Evolutionary conservation across 768 basidiomycete genomes (phyloP).

Genomic region (Amanita rubescens): DNA sequence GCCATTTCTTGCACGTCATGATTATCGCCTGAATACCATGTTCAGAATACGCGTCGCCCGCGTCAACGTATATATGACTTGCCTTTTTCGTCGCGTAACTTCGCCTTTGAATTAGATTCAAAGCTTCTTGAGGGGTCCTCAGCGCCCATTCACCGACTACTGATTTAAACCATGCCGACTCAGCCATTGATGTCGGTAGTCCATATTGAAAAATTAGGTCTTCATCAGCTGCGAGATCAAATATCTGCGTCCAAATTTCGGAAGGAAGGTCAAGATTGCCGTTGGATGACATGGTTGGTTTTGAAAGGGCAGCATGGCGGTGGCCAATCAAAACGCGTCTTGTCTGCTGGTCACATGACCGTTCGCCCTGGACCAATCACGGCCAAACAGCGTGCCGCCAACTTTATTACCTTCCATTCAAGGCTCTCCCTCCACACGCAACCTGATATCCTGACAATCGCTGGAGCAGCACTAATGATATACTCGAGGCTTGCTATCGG

Average conservation of each 20-base stretch:
- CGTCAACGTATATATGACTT: slow-evolving; percentile 6
- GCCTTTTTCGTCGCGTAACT: slow-evolving; percentile 68
- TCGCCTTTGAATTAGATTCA: slow-evolving; percentile 49
- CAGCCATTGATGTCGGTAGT: slow-evolving; percentile 54
- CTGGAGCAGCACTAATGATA: too few relatives aligned
- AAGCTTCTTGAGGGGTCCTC: slow-evolving; percentile 50
- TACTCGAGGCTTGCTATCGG: too few relatives aligned
- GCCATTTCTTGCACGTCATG: slow-evolving; percentile 59
- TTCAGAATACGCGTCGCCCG: not conserved
- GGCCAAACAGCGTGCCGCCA: not conserved
- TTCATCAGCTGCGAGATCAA: slow-evolving; percentile 64
- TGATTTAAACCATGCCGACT: slow-evolving; percentile 58
- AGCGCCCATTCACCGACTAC: slow-evolving; percentile 46
- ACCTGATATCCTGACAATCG: too few relatives aligned
- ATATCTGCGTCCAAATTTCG: slow-evolving; percentile 66
- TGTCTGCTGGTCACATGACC: not conserved
- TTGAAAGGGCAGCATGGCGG: not conserved
- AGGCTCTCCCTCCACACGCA: too few relatives aligned
- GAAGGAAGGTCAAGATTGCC: slow-evolving; percentile 40
- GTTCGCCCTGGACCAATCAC: not conserved
- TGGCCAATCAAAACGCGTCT: too few relatives aligned
- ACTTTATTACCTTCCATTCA: too few relatives aligned
- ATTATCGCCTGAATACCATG: slow-evolving; percentile 48
- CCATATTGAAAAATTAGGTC: slow-evolving; percentile 57
- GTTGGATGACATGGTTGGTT: not conserved